phyloP scores from a whole-genome alignment of 2,329 filamentous ascomycete species.

The Allantophomopsis cytisporea region DNA sequence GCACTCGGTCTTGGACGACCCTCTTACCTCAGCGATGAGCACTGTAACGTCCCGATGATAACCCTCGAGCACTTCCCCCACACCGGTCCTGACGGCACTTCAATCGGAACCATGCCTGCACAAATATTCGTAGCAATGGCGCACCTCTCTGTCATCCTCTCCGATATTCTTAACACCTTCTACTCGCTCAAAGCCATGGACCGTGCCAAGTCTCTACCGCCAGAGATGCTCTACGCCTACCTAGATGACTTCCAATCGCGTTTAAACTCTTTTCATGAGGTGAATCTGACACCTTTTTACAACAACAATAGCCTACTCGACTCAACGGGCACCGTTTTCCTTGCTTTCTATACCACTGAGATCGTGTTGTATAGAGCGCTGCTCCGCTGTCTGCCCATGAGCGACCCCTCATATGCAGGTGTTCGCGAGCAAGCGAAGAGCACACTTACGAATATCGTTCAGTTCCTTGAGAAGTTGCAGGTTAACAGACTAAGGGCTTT shows the following conservation, averaged over 20 bases:
- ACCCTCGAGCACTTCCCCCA: constrained; percentile 23
- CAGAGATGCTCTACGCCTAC: constrained; percentile 7
- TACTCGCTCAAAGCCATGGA: constrained; percentile 22
- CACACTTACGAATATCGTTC: constrained; percentile 5
- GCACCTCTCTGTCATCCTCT: constrained; percentile 33
- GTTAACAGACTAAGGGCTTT: constrained; percentile 10
- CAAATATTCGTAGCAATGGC: constrained; percentile 35
- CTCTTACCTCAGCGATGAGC: constrained; percentile 20
- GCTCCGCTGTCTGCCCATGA: constrained; percentile 8
- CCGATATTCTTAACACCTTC: constrained; percentile 33
- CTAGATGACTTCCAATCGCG: constrained; percentile 8
- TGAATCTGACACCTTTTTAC: constrained; percentile 9
- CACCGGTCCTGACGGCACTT: constrained; percentile 22
- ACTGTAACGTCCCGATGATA: constrained; percentile 25
- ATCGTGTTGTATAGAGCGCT: constrained; percentile 10
- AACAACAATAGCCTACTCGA: constrained; percentile 6
- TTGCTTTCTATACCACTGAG: constrained; percentile 10
- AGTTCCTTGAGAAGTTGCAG: constrained; percentile 11
- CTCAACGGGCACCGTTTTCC: constrained; percentile 5
- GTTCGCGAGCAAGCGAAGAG: constrained; percentile 7
- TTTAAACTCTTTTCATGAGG: constrained; percentile 7
- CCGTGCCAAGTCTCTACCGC: constrained; percentile 6
- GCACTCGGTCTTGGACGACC: constrained; percentile 42
- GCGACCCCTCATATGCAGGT: constrained; percentile 4
- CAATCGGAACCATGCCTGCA: constrained; percentile 8